Conservation (phyloP, 2,329 filamentous ascomycete species). For the Nemania sp. region DNA sequence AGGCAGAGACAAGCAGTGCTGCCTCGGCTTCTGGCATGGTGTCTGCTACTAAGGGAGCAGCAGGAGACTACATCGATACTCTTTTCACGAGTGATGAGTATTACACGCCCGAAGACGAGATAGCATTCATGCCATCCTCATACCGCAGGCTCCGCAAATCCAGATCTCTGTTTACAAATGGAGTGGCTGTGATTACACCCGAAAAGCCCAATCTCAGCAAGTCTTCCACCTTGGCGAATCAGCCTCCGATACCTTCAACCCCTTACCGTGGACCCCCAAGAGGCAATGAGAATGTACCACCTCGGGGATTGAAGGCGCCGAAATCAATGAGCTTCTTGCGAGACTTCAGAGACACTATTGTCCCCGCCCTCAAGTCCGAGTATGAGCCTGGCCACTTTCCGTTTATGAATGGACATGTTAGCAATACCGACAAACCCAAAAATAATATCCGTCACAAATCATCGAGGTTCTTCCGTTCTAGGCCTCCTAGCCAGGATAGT, state of each 20-base stretch:
- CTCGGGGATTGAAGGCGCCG: constrained; percentile 48
- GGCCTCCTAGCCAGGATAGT: constrained; percentile 41
- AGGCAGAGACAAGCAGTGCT: constrained; percentile 17
- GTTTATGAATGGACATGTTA: constrained; percentile 7
- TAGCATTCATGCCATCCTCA: constrained; percentile 53
- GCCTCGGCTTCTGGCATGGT: constrained; percentile 36
- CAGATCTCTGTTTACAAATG: constrained; percentile 56
- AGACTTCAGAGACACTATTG: constrained; percentile 33
- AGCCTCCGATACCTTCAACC: constrained; percentile 12
- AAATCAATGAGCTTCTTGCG: constrained; percentile 61
- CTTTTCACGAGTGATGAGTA: constrained; percentile 47
- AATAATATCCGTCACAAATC: constrained; percentile 44
- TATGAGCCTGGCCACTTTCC: neutral
- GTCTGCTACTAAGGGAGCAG: constrained; percentile 37
- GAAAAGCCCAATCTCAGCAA: constrained; percentile 5
- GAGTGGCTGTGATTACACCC: constrained; percentile 26
- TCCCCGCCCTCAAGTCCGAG: constrained; percentile 9
- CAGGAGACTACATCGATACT: constrained; percentile 45
- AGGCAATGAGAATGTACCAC: constrained; percentile 39
- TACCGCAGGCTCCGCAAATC: constrained; percentile 58
- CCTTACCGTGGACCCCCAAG: neutral
- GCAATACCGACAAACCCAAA: constrained; percentile 10
- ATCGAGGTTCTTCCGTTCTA: constrained; percentile 51
- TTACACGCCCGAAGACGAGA: constrained; percentile 54
- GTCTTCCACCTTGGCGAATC: constrained; percentile 21